Evolutionary conservation across 257 asterid genomes (phyloP).

Genomic region (Cordia subcordata): DNA sequence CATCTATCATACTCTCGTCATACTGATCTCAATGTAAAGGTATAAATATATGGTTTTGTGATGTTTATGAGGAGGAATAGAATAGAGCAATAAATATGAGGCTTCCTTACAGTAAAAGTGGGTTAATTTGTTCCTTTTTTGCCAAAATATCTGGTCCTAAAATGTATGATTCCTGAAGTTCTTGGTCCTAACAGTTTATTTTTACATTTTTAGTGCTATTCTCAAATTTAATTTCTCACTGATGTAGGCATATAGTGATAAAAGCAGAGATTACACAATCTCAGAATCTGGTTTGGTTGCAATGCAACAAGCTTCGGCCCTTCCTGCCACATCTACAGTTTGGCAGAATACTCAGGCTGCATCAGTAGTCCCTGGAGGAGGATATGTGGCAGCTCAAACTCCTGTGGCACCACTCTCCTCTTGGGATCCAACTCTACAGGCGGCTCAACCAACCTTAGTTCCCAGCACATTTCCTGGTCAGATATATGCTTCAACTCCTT

Average conservation of each 20-base stretch:
- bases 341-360: slow-evolving; percentile 44
- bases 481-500: slow-evolving; percentile 30
- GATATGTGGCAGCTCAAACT: slow-evolving; percentile 30
- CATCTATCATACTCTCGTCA: slow-evolving; percentile 96
- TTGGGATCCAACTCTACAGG: slow-evolving; percentile 41
- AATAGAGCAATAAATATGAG: slow-evolving; percentile 7
- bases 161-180: slow-evolving; percentile 29
- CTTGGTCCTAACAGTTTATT: slow-evolving; percentile 1
- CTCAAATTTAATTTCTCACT: slow-evolving; percentile 9
- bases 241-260: slow-evolving; percentile 71
- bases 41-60: slow-evolving; percentile 43
- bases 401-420: slow-evolving; percentile 25
- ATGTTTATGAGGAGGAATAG: slow-evolving; percentile 18
- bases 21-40: slow-evolving; percentile 94
- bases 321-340: slow-evolving; percentile 21
- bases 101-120: slow-evolving; percentile 15
- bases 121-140: background rate
- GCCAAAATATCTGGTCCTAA: slow-evolving; percentile 15
- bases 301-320: slow-evolving; percentile 43
- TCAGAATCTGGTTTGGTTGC: slow-evolving; percentile 37
- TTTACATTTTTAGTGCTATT: slow-evolving; percentile 6
- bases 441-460: slow-evolving; percentile 29
- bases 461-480: slow-evolving; percentile 45
- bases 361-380: slow-evolving; percentile 29
- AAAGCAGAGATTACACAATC: slow-evolving; percentile 75